Conservation (phyloP, 1,284 basidiomycete genomes). For the Ceratobasidium sp. region DNA sequence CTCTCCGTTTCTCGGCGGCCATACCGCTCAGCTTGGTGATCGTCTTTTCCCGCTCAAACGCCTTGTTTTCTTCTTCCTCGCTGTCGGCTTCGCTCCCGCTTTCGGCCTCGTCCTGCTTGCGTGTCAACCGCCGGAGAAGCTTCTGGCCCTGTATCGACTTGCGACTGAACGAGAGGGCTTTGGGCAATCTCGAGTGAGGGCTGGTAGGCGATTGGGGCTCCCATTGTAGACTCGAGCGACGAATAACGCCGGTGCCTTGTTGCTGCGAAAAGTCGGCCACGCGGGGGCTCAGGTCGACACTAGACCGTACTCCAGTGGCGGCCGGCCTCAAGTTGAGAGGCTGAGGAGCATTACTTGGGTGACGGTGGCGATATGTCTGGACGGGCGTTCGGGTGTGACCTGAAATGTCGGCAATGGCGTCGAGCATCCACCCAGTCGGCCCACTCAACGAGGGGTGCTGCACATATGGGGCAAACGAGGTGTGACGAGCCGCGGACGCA, state of each 20-base stretch:
- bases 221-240: slow-evolving; percentile 39
- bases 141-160: neutral
- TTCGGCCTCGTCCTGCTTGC: slow-evolving; percentile 24
- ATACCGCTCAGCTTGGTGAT: slow-evolving; percentile 53
- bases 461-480: slow-evolving; percentile 8
- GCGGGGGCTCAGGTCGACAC: slow-evolving; percentile 26
- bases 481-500: neutral
- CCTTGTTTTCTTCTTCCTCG: slow-evolving; percentile 51
- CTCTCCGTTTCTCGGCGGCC: slow-evolving; percentile 40
- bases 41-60: slow-evolving; percentile 55
- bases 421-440: slow-evolving; percentile 73
- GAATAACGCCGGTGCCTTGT: neutral
- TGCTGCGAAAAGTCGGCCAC: neutral
- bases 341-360: slow-evolving; percentile 20
- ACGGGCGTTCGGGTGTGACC: slow-evolving; percentile 18
- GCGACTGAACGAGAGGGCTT: neutral
- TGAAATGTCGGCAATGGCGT: slow-evolving; percentile 72
- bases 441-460: neutral
- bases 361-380: slow-evolving; percentile 29
- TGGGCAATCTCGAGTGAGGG: slow-evolving; percentile 11
- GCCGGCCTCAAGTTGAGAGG: slow-evolving; percentile 6
- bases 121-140: slow-evolving; percentile 1
- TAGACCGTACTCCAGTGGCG: slow-evolving; percentile 8
- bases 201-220: slow-evolving; percentile 38
- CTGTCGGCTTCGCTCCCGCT: slow-evolving; percentile 38